Evolutionary conservation across 192 early-diverging fungal genomes (phyloP).

Genomic region (Umbelopsis ramanniana): DNA sequence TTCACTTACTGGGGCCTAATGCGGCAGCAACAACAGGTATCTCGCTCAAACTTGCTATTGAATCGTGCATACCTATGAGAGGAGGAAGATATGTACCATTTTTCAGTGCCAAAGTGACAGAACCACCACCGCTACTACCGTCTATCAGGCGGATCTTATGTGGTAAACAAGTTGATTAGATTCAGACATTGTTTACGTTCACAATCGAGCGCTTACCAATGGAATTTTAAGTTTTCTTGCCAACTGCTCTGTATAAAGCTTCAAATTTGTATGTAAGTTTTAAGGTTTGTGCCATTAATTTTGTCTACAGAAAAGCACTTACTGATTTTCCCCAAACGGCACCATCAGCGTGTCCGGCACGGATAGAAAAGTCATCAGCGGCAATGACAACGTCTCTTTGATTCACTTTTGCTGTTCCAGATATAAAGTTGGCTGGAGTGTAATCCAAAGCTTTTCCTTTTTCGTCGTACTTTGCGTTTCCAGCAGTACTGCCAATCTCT

Average conservation of each 20-base stretch:
- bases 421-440: slow-evolving; percentile 36
- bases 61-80: slow-evolving; percentile 42
- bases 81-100: slow-evolving; percentile 34
- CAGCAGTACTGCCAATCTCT: slow-evolving; percentile 41
- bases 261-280: neutral
- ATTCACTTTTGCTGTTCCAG: slow-evolving; percentile 32
- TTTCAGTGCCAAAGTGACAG: slow-evolving; percentile 32
- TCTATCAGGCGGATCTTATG: slow-evolving; percentile 39
- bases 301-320: neutral
- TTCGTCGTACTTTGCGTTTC: slow-evolving; percentile 32
- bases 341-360: slow-evolving; percentile 46
- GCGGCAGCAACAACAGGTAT: slow-evolving; percentile 41
- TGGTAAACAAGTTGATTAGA: neutral
- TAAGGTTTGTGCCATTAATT: neutral
- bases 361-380: slow-evolving; percentile 46
- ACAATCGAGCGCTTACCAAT: slow-evolving; percentile 14
- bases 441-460: slow-evolving; percentile 20
- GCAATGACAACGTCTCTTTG: slow-evolving; percentile 33
- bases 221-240: slow-evolving; percentile 32
- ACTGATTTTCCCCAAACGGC: slow-evolving; percentile 44
- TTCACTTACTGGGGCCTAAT: slow-evolving; percentile 35
- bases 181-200: neutral
- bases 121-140: slow-evolving; percentile 44
- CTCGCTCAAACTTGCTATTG: slow-evolving; percentile 37
- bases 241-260: slow-evolving; percentile 42